A percentile compares a stretch with the other conserved stretches of the same genome.
Evolutionary conservation across 192 early-diverging fungal species (phyloP).

Genomic region (Coemansia sp.): DNA sequence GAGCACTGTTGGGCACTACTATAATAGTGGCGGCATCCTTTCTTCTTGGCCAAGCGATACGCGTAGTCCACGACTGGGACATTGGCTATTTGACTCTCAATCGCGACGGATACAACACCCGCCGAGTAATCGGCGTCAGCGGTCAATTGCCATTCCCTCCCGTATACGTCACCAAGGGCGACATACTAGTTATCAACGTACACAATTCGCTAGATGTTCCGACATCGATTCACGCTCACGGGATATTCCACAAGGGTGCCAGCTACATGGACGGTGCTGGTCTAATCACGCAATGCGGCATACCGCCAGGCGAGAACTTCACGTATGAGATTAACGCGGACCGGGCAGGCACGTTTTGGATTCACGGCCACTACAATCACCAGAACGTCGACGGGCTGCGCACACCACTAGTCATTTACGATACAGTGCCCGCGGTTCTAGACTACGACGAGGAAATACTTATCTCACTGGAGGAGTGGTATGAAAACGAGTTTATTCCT

Average conservation of each 20-base stretch:
- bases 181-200: constrained; percentile 26
- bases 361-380: constrained; percentile 65
- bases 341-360: constrained; percentile 76
- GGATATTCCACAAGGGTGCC: constrained; percentile 72
- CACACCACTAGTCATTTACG: constrained; percentile 67
- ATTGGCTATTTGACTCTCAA: constrained; percentile 62
- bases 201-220: constrained; percentile 57
- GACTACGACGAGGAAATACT: constrained; percentile 69
- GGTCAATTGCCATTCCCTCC: constrained; percentile 57
- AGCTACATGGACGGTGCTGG: constrained; percentile 67
- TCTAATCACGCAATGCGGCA: constrained; percentile 71
- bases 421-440: constrained; percentile 45
- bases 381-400: constrained; percentile 82
- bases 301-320: constrained; percentile 63
- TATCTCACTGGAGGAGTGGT: constrained; percentile 67
- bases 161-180: constrained; percentile 13
- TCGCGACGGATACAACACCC: constrained; percentile 62
- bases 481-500: constrained; percentile 39
- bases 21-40: not conserved
- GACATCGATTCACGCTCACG: constrained; percentile 73
- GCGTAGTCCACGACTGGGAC: constrained; percentile 57
- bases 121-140: constrained; percentile 66
- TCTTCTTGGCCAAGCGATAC: not conserved
- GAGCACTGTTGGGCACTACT: not conserved
- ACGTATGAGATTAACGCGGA: constrained; percentile 65